phyloP scores from a whole-genome alignment of 2,329 filamentous ascomycete genomes.

The Cladosporium sp. region DNA sequence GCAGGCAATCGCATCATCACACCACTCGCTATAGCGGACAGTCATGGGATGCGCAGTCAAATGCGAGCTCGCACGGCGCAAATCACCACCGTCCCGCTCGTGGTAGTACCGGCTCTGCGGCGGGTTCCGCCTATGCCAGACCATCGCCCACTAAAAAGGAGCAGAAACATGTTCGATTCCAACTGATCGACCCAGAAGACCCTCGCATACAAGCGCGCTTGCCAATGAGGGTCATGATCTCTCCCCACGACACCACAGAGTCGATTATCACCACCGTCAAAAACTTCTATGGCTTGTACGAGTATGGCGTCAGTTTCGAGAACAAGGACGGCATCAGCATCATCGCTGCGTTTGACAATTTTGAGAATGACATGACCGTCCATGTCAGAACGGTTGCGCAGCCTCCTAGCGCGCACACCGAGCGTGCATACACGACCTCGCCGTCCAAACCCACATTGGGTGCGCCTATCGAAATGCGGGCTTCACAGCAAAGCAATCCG shows the following conservation, averaged over 20 bases:
- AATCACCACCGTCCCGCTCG: constrained; percentile 6
- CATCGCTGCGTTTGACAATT: constrained; percentile 95
- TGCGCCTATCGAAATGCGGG: constrained; percentile 60
- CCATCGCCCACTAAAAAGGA: constrained; percentile 33
- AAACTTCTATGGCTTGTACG: constrained; percentile 97
- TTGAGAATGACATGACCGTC: constrained; percentile 85
- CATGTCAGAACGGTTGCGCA: constrained; percentile 61
- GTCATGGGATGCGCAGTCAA: constrained; percentile 10
- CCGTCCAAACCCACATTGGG: constrained; percentile 55
- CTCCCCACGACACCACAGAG: constrained; percentile 91
- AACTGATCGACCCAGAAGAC: constrained; percentile 52
- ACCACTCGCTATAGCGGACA: constrained; percentile 13
- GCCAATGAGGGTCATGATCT: constrained; percentile 86
- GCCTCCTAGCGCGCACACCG: constrained; percentile 18
- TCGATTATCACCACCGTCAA: constrained; percentile 98
- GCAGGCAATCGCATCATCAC: constrained; percentile 11
- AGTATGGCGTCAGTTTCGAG: constrained; percentile 88
- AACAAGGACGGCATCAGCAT: constrained; percentile 83
- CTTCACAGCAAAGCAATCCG: constrained; percentile 54
- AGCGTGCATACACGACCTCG: constrained; percentile 31
- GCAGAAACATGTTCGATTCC: constrained; percentile 72
- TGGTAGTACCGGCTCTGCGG: constrained; percentile 16
- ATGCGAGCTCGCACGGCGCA: constrained; percentile 10
- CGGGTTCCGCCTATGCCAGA: constrained; percentile 18
- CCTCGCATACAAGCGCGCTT: constrained; percentile 55